Evolutionary conservation across 805 yeast genomes (phyloP), one percentile per base, ranked within the genome.

Genomic region (Lipomyces yamadae): DNA sequence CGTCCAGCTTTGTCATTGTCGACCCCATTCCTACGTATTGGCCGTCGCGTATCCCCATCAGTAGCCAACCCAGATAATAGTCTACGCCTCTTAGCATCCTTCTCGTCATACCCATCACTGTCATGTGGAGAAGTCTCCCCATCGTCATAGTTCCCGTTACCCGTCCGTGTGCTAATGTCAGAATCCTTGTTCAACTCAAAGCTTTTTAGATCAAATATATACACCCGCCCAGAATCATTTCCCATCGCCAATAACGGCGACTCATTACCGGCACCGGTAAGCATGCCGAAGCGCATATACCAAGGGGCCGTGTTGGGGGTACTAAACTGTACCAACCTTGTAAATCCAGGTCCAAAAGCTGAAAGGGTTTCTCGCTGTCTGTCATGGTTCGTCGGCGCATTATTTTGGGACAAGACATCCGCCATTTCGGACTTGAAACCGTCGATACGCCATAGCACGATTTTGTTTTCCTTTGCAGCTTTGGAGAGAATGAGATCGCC

Each of bases 301-400:
- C 70, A 67, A 15, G 70, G 70, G 37, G 58, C 65, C 5, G 70
- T 67, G 6, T 53, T 55, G 18, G 69, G 66, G 8, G 59, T 67
- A 34, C 59, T 65, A 30, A 67, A 65, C 35, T 67, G 70, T 4
- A 45, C 52, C 10, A 67, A 39, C 30, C 70, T 29, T 10, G 67
- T 63, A 45, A 61, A 60, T 6, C 70, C 70, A 5, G 53, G 29
- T 4, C 68, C 70, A 34, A 67, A 67, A 4, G 69, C 69, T 7
- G 69, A 65, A 4, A 60, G 53, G 24, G 70, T 62, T 34, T 67
- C 70, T 13, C 59, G 57, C 13, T 61, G 39, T 18, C 56, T 60
- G 45, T 67, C 70, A 42, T 67, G 70, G 45, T 62, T 65, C 8
- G 70, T 64, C 34, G 70, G 70, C 6, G 70, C 70, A 34, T 65